Evolutionary conservation across 2,329 filamentous ascomycete genomes (phyloP), one percentile per base, ranked within the genome.

Genomic region (Orbilia quercus): DNA sequence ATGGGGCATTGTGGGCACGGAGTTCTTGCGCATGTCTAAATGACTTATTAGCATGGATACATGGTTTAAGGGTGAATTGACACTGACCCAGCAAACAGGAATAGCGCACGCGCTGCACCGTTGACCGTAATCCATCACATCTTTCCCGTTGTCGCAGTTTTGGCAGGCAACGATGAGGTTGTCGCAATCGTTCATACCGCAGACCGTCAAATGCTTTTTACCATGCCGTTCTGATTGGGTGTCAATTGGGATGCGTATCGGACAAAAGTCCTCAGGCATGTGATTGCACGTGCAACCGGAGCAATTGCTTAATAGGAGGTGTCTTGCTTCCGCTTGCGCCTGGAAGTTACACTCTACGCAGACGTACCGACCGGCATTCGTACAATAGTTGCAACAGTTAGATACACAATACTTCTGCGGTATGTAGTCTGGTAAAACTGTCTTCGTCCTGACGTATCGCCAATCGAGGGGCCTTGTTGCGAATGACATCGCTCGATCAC

Each of bases 101-200:
- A 73, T 65, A 25, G 69, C 69, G 42, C 69, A 73, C 3, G 58
- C 60, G 36, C 69, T 73, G 36, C 69, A 73, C 22, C 69, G 47
- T 23, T 73, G 69, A 6, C 69, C 69, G 25, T 66, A 73, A 38
- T 73, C 69, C 69, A 73, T 73, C 2, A 73, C 60, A 36, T 73
- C 55, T 7, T 40, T 64, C n/a, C 69, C 69, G 22, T 73, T 73
- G 11, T 73, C 69, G 22, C 69, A 73, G 18, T 66, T 73, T 42
- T 51, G 53, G 16, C 69, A 73, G 7, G 69, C 69, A 6, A 73
- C 69, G 23, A 73, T 73, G 4, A 73, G 34, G 12, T 66, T 66
- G 2, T 51, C 53, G 31, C 69, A 73, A 18, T 65, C 54, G 6
- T 47, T 31, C 69, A 73, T 73, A 11, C 69, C 69, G 31, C 69